Base-by-base conservation (phyloP, 495 filamentous ascomycete species). In the Hypoxylon lienhwacheense region DNA sequence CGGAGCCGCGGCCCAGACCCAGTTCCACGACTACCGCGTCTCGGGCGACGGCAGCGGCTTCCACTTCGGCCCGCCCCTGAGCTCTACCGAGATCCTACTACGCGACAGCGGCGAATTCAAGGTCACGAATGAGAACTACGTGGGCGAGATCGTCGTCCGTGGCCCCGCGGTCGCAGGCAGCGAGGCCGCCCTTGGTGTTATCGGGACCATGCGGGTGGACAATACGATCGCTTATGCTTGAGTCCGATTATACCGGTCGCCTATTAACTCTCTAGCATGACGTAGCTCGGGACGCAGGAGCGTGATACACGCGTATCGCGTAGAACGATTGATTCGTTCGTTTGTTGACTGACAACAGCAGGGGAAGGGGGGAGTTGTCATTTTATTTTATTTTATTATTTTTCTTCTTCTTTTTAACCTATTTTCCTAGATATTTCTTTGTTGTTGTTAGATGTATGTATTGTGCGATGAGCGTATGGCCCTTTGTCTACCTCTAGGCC, bases 51-150 rank as follows among this genome's bases (percentile, higher is more conserved):
- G 63, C 52, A 73, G 62, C 34, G 73, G 74, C 26, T 82, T 78
- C 26, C 91, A 96, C 70, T 95, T 97, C 64, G 95, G 93, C 1
- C 73, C 84, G 21, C 91, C 91, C 3, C 58, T 93, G 25, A 90
- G 88, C 59, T 85, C 81, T 53, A 80, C 89, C 2, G 92, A 97
- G 70, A 70, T 96, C 19, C 76, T 85, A 53, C 66, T 96, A 33
- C 74, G 72, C 28, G 84, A 88, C 61, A 85, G 73, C 25, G 67
- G 67, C 0, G 66, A 77, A 5, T 70, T 81, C 33, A 87, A 83
- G 66, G 82, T 77, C 22, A 78, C 75, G 1, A 81, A 86, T 46
- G 77, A 83, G 7, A 73, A 73, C 10, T 72, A 75, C 26, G 73
- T 75, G 33, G 90, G 90, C 52, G 77, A 85, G 79, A 79, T 91